phyloP scores from a whole-genome alignment of 805 yeast species.

The Ogataea populi-albae region DNA sequence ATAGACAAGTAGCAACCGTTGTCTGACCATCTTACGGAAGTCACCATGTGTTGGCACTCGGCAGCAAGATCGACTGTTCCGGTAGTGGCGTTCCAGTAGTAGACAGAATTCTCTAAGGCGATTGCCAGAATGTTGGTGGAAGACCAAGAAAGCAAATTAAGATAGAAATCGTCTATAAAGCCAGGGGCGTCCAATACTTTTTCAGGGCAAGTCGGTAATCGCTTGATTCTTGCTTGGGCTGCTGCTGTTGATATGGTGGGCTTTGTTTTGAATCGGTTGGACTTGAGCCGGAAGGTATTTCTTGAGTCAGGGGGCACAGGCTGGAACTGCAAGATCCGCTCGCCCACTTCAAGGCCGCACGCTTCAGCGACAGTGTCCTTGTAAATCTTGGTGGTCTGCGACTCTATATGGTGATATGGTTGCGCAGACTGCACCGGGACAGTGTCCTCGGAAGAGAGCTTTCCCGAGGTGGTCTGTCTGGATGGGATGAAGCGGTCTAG shows the following conservation, averaged over 20 bases:
- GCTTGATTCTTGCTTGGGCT: slow-evolving; percentile 68
- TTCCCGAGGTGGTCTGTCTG: slow-evolving; percentile 48
- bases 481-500: slow-evolving; percentile 62
- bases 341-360: slow-evolving; percentile 82
- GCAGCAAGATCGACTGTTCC: slow-evolving; percentile 70
- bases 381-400: slow-evolving; percentile 55
- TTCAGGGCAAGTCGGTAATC: slow-evolving; percentile 84
- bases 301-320: slow-evolving; percentile 74
- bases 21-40: slow-evolving; percentile 85
- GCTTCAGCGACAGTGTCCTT: slow-evolving; percentile 89
- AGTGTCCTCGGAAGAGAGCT: slow-evolving; percentile 31
- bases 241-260: slow-evolving; percentile 37
- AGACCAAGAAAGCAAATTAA: slow-evolving; percentile 88
- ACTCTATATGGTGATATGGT: slow-evolving; percentile 53
- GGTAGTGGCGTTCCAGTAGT: slow-evolving; percentile 86
- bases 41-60: slow-evolving; percentile 55
- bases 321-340: slow-evolving; percentile 80
- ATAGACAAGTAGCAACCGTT: slow-evolving; percentile 85
- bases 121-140: slow-evolving; percentile 76
- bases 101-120: slow-evolving; percentile 79
- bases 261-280: slow-evolving; percentile 21
- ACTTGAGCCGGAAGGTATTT: slow-evolving; percentile 16
- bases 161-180: slow-evolving; percentile 85
- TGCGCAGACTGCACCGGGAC: slow-evolving; percentile 30
- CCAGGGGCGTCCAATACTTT: slow-evolving; percentile 97